A percentile compares a stretch with the other conserved stretches of the same genome.
Conservation (phyloP, 1,139 yeast species). For the Pneumocystis wakefieldiae region DNA sequence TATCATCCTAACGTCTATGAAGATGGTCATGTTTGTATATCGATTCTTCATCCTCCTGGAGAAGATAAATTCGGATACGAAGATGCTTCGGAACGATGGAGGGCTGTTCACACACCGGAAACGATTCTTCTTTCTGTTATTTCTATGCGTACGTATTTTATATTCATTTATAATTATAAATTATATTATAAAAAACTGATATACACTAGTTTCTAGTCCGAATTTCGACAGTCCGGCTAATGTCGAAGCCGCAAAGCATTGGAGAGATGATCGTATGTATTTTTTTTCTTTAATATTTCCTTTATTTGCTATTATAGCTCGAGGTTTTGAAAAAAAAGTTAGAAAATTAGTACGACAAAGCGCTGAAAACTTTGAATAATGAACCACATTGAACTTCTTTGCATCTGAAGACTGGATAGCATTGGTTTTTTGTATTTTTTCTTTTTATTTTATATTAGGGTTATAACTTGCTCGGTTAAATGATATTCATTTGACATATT, state of each 20-base stretch:
- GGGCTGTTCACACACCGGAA: conserved; percentile 19
- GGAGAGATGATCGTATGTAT: conserved; percentile 16
- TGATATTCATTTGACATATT: neutral
- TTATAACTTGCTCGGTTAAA: neutral
- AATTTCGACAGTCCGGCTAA: conserved; percentile 19
- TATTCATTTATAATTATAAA: neutral
- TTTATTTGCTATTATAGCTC: conserved; percentile 8
- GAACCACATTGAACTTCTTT: neutral
- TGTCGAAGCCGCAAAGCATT: conserved; percentile 18
- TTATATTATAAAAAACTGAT: neutral
- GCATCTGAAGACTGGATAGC: neutral
- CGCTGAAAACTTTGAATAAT: conserved; percentile 12
- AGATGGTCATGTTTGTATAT: conserved; percentile 18
- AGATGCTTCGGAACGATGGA: conserved; percentile 20
- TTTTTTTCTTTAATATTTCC: neutral
- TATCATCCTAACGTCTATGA: conserved; percentile 19
- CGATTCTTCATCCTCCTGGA: conserved; percentile 19
- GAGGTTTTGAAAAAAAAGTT: conserved; percentile 17
- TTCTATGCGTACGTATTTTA: conserved; percentile 15
- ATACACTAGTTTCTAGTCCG: conserved; percentile 12
- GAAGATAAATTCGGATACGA: conserved; percentile 19
- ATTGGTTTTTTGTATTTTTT: neutral
- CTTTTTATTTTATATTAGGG: neutral
- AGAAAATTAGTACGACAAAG: conserved; percentile 17
- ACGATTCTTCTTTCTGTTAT: conserved; percentile 18